These are phyloP conservation scores for Brasenia schreberi DNA, from an alignment of 164 flowering plant species.

Conservation along the genomic window DNA sequence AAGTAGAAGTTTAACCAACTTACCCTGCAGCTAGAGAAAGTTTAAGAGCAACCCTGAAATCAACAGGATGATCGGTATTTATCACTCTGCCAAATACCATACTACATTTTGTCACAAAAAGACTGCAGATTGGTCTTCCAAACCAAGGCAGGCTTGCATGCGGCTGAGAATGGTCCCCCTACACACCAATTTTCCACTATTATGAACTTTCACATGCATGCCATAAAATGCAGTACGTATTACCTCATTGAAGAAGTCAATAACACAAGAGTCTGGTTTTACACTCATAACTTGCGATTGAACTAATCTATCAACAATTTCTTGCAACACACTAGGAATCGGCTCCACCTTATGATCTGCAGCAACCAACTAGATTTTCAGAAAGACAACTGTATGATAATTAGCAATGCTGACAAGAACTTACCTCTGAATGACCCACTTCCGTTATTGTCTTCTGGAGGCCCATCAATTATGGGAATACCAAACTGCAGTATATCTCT, in stretches of 20 bases:
- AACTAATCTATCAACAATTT: constrained; percentile 46
- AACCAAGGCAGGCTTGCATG: constrained; percentile 49
- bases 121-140: constrained; percentile 58
- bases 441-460: constrained; percentile 44
- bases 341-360: constrained; percentile 58
- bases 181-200: background rate
- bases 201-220: background rate
- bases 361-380: constrained; percentile 4
- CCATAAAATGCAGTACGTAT: background rate
- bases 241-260: constrained; percentile 71
- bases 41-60: constrained; percentile 59
- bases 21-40: constrained; percentile 79
- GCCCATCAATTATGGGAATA: constrained; percentile 47
- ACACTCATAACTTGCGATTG: constrained; percentile 27
- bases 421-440: constrained; percentile 48
- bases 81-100: constrained; percentile 67
- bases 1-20: constrained; percentile 3
- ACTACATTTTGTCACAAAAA: constrained; percentile 72
- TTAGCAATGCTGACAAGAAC: constrained; percentile 8
- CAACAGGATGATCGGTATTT: constrained; percentile 52
- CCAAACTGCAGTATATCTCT: constrained; percentile 88
- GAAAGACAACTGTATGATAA: background rate
- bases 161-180: constrained; percentile 94
- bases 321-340: constrained; percentile 57
- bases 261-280: constrained; percentile 68